Conservation (phyloP, 169 alveolate genomes). For the Eimeria falciformis region DNA sequence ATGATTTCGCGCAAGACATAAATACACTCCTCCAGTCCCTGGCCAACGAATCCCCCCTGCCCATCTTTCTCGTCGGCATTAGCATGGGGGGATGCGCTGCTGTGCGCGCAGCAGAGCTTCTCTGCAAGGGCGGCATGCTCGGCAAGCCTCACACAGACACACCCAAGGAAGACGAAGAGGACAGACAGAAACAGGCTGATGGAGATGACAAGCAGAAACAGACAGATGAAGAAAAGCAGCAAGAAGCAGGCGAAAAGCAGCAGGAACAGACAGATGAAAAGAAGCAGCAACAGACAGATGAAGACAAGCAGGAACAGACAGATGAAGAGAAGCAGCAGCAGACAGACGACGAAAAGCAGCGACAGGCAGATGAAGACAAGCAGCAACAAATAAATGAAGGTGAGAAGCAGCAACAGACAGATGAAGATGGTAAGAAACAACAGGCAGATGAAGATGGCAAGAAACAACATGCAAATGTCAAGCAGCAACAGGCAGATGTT, state of each 20-base stretch:
- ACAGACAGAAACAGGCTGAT: background rate
- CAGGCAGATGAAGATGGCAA: background rate
- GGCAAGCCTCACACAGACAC: background rate
- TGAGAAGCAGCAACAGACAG: background rate
- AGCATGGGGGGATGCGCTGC: background rate
- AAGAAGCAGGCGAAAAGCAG: background rate
- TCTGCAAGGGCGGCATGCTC: background rate
- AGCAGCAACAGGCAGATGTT: too few species aligned
- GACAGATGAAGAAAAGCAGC: background rate
- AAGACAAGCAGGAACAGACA: background rate
- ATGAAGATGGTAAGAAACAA: background rate
- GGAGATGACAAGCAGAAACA: background rate
- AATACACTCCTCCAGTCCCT: slow-evolving; percentile 12
- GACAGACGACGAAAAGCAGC: background rate
- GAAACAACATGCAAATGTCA: background rate
- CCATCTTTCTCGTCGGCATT: slow-evolving; percentile 3
- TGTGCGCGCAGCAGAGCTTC: slow-evolving; percentile 18
- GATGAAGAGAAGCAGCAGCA: slow-evolving; percentile 21
- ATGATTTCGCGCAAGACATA: background rate
- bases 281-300: background rate
- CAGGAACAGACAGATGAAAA: background rate
- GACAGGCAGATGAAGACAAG: background rate
- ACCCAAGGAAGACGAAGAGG: background rate
- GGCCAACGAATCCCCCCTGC: slow-evolving; percentile 25
- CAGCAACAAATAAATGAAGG: background rate